Conservation (phyloP, 2,329 filamentous ascomycete species). For the Paracoccidioides brasiliensis region DNA sequence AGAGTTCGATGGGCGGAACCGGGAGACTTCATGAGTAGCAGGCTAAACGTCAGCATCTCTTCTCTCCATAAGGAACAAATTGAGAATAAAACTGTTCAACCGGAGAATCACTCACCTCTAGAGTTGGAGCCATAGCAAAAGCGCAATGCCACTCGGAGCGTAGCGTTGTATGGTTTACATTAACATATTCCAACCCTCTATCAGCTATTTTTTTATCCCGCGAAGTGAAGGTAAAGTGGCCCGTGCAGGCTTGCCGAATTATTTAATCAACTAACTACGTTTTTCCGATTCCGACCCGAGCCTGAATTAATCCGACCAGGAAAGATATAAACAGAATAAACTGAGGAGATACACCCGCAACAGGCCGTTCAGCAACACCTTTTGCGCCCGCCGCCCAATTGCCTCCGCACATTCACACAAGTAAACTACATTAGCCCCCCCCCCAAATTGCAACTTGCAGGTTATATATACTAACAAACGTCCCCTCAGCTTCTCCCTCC, state of each 20-base stretch:
- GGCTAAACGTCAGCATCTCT: conserved; percentile 2
- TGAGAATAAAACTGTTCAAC: neutral
- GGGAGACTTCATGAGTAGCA: conserved; percentile 19
- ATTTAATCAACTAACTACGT: conserved; percentile 15
- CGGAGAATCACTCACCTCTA: conserved; percentile 22
- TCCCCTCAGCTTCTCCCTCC: neutral
- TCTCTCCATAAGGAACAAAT: neutral
- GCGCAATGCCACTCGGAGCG: conserved; percentile 6
- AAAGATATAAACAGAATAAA: conserved; percentile 2
- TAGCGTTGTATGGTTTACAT: neutral
- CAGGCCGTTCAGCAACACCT: neutral
- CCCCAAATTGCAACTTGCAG: neutral
- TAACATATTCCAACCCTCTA: neutral
- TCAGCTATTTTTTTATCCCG: conserved; percentile 1
- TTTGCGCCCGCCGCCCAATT: conserved; percentile 14
- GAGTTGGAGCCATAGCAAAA: conserved; percentile 23
- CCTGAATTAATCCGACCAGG: conserved; percentile 4
- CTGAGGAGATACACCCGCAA: neutral
- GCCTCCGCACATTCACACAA: conserved; percentile 5
- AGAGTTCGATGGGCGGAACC: conserved; percentile 32
- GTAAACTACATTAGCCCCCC: neutral
- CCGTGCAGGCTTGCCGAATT: no score
- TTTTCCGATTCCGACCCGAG: conserved; percentile 30
- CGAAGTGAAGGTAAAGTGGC: conserved; percentile 9
- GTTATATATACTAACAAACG: conserved; percentile 1